Evolutionary conservation across 176 grass and related monocot species (phyloP).

Genomic region (Oropetium thomaeum): DNA sequence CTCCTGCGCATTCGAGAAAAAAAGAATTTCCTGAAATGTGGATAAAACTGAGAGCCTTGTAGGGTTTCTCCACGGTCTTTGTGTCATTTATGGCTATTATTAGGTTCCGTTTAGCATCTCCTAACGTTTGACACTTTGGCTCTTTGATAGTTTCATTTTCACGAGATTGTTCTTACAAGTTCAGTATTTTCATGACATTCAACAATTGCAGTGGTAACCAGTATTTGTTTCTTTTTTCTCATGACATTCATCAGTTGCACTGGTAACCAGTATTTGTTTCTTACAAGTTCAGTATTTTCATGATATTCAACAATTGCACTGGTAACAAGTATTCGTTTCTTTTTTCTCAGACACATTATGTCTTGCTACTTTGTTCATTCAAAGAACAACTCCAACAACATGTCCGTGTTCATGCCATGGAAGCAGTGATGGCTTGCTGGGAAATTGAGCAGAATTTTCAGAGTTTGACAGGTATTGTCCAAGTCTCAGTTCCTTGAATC

Average conservation of each 20-base stretch:
- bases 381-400: constrained; percentile 82
- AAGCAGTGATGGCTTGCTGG: constrained; percentile 78
- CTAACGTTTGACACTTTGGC: not conserved
- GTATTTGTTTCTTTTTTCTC: constrained; percentile 19
- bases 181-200: no score
- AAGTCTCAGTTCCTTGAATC: not conserved
- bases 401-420: constrained; percentile 76
- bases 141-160: not conserved
- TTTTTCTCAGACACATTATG: constrained; percentile 62
- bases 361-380: constrained; percentile 66
- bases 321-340: constrained; percentile 15
- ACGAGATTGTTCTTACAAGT: no score
- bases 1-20: no score
- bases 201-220: not conserved
- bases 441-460: constrained; percentile 72
- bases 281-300: not conserved
- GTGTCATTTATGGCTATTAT: not conserved
- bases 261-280: not conserved
- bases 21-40: not conserved
- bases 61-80: not conserved
- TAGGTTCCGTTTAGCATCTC: not conserved
- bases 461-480: constrained; percentile 54
- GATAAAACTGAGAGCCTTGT: not conserved
- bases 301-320: not conserved
- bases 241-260: not conserved